A percentile compares a stretch with the other conserved stretches of the same genome.
Conservation (phyloP, 2,329 filamentous ascomycete species). For the Trichoderma sp. region DNA sequence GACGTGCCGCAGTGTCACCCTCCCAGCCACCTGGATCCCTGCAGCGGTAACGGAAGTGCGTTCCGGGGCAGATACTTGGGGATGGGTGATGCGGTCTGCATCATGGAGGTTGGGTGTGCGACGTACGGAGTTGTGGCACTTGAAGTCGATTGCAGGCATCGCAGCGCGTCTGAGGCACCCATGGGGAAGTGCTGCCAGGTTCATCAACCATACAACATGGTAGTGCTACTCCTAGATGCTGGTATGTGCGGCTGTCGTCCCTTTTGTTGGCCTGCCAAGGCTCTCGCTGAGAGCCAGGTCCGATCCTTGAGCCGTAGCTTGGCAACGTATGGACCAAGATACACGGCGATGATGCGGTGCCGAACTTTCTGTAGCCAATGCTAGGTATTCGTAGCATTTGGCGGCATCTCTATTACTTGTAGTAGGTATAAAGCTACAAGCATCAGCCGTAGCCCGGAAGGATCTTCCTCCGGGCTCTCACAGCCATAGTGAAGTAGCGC, state of each 20-base stretch:
- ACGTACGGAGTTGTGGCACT: background rate
- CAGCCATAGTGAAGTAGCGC: background rate
- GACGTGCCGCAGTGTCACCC: slow-evolving; percentile 7
- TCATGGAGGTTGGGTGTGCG: background rate
- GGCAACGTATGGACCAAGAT: slow-evolving; percentile 6
- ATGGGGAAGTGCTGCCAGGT: background rate
- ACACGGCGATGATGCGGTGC: background rate
- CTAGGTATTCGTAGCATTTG: background rate
- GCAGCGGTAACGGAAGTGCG: slow-evolving; percentile 1
- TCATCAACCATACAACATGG: background rate
- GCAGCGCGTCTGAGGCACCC: background rate
- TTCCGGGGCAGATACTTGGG: background rate
- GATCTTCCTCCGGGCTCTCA: background rate
- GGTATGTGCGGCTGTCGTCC: background rate
- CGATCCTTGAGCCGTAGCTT: slow-evolving; percentile 8
- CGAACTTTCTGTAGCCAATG: background rate
- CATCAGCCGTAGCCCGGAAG: background rate
- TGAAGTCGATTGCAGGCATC: background rate
- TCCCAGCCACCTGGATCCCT: slow-evolving; percentile 19
- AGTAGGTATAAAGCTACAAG: background rate
- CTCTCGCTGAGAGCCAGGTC: slow-evolving; percentile 6
- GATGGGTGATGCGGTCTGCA: background rate
- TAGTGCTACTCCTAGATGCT: background rate
- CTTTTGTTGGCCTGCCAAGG: slow-evolving; percentile 10
- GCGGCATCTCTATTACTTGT: background rate